Evolutionary conservation across 495 filamentous ascomycete genomes (phyloP), one percentile per base, ranked within the genome.

Genomic region (Pseudoneurospora amorphoporcata): DNA sequence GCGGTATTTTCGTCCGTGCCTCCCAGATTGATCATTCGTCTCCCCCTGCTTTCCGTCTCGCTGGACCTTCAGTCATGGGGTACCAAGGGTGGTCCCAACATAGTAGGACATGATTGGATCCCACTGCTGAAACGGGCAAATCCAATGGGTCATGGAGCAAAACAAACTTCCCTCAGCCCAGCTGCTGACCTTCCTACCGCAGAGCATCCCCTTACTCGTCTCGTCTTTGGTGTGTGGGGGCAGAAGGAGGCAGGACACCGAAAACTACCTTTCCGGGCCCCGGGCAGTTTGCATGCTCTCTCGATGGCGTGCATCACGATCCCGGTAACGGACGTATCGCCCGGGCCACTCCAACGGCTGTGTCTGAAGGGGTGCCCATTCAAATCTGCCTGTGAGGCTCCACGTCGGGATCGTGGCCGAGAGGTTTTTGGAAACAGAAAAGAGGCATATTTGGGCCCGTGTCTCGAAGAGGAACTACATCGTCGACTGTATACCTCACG

Each of bases 261-360:
- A 65, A 17, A 12, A 65, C 53, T 65, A 65, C 53, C 53, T 32
- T 32, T n/a, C 68, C 61, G 45, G 61, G 68, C 72, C 68, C 68
- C 68, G 72, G 68, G 39, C 23, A 65, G 32, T n/a, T 53, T 68
- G 47, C 45, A 19, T 73, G 68, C 71, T 72, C 38, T 29, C 12
- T 72, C 45, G 45, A 65, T 73, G 70, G 69, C 41, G 32, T 70
- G 74, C 47, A 53, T 75, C 61, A 69, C 39, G 23, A 73, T 71
- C 74, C 73, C 70, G 72, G 73, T 53, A 76, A 72, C 73, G 73
- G 72, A 45, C 72, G 69, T 74, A 73, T 74, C 58, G 38, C 32
- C 71, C 47, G 43, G 32, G 38, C 47, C 70, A 17, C 71, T 68
- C 70, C 71, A 72, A 72, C 69, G 68, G 72, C 69, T 61, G 45